Percentiles rank a stretch among this genome's conserved stretches.
Evolutionary conservation across 2,329 filamentous ascomycete species (phyloP).

Genomic region (Colletotrichum cereale): DNA sequence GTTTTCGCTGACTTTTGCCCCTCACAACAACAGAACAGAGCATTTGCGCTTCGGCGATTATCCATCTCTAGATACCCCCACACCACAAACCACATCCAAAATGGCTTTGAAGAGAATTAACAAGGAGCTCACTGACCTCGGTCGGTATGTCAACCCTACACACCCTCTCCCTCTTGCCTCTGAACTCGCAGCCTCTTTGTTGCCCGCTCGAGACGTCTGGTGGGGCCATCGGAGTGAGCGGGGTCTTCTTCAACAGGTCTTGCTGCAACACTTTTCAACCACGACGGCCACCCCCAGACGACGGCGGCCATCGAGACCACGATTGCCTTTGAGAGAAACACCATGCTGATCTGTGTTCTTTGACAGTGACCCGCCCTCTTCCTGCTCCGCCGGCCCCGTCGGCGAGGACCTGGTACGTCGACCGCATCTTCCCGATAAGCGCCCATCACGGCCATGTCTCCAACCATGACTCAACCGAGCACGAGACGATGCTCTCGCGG

Average conservation of each 20-base stretch:
- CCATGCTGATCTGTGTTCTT: constrained; percentile 47
- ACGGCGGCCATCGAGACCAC: neutral
- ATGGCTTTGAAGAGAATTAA: constrained; percentile 97
- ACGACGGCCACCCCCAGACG: neutral
- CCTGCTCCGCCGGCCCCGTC: constrained; percentile 96
- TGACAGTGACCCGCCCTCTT: constrained; percentile 93
- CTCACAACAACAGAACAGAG: constrained; percentile 41
- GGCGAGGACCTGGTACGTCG: constrained; percentile 95
- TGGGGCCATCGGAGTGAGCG: constrained; percentile 53
- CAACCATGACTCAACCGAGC: constrained; percentile 42
- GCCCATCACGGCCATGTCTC: constrained; percentile 33
- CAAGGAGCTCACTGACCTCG: constrained; percentile 92
- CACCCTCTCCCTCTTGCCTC: constrained; percentile 36
- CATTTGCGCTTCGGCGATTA: constrained; percentile 35
- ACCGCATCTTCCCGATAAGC: constrained; percentile 43
- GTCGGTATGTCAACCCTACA: constrained; percentile 71
- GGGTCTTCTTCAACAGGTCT: constrained; percentile 47
- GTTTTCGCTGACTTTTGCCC: constrained; percentile 41
- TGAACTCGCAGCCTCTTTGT: constrained; percentile 29
- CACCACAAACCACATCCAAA: constrained; percentile 47
- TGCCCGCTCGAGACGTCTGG: constrained; percentile 49
- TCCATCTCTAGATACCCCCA: constrained; percentile 42
- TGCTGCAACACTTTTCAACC: constrained; percentile 25
- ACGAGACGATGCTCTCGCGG: constrained; percentile 39
- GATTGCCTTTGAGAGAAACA: neutral